A percentile compares a stretch with the other conserved stretches of the same genome.
Evolutionary conservation across 768 basidiomycete genomes (phyloP).

Genomic region (Pholiota molesta): DNA sequence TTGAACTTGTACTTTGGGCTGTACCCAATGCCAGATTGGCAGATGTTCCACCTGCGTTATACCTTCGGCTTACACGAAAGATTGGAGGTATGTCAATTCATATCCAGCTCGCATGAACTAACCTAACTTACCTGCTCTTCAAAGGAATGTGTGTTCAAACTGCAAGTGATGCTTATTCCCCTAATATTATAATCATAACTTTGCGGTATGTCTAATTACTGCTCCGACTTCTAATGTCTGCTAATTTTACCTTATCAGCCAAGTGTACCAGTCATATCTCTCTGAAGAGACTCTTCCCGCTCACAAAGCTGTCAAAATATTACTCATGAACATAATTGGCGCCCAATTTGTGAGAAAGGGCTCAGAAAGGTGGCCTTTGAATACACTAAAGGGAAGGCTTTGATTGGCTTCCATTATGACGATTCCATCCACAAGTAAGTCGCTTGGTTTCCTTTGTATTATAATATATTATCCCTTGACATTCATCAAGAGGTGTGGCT

Average conservation of each 20-base stretch:
- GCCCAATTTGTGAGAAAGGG: slow-evolving; percentile 29
- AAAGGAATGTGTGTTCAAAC: slow-evolving; percentile 27
- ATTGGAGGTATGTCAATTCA: slow-evolving; percentile 18
- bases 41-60: slow-evolving; percentile 23
- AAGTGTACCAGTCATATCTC: slow-evolving; percentile 23
- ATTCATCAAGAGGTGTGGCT: no score
- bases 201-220: slow-evolving; percentile 19
- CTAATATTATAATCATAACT: slow-evolving; percentile 20
- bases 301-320: slow-evolving; percentile 29
- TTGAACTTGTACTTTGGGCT: slow-evolving; percentile 22
- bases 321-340: slow-evolving; percentile 30
- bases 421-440: no score
- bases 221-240: background rate
- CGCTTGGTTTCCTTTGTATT: no score
- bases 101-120: background rate
- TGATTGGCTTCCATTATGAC: no score
- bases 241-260: slow-evolving; percentile 5
- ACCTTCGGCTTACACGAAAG: slow-evolving; percentile 16
- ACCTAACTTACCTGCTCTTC: background rate
- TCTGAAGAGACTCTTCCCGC: slow-evolving; percentile 23
- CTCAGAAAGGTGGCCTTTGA: slow-evolving; percentile 22
- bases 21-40: slow-evolving; percentile 22
- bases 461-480: no score
- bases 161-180: slow-evolving; percentile 23
- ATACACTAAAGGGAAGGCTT: no score